These are phyloP conservation scores for Naematelia aurantialba DNA, from an alignment of 768 basidiomycete species.

Conservation along the genomic window DNA sequence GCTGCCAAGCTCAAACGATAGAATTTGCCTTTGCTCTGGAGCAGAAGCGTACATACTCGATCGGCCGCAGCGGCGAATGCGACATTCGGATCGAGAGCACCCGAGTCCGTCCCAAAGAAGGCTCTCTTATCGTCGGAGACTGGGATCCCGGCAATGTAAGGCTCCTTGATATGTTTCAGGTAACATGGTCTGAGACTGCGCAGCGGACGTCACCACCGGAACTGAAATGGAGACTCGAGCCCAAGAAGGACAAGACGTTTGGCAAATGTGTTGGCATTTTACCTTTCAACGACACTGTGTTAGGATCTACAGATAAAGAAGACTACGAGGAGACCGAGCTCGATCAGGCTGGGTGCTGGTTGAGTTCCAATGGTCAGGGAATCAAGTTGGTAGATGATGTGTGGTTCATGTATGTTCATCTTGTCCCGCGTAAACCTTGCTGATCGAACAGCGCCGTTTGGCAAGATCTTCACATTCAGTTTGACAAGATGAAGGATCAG, in stretches of 20 bases:
- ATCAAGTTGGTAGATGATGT: conserved; percentile 21
- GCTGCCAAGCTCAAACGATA: conserved; percentile 6
- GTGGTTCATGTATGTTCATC: conserved; percentile 38
- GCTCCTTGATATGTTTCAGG: background rate
- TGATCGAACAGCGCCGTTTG: conserved; percentile 21
- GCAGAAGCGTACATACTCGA: conserved; percentile 27
- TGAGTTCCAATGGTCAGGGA: conserved; percentile 28
- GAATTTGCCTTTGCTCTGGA: conserved; percentile 41
- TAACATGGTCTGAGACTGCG: too few relatives aligned
- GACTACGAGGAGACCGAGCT: conserved; percentile 22
- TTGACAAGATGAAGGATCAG: conserved; percentile 36
- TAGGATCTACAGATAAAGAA: conserved; percentile 18
- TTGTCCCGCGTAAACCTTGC: background rate
- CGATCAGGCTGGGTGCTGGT: conserved; percentile 15
- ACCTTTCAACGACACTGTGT: conserved; percentile 6
- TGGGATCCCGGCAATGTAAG: conserved; percentile 39
- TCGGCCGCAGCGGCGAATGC: conserved; percentile 30
- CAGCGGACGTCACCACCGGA: conserved; percentile 25
- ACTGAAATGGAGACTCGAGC: conserved; percentile 26
- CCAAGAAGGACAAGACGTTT: conserved; percentile 21
- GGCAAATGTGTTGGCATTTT: conserved; percentile 18
- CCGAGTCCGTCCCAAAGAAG: conserved; percentile 27
- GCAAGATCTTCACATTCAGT: conserved; percentile 23
- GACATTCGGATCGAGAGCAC: conserved; percentile 29
- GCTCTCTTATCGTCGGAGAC: conserved; percentile 26